phyloP scores from a whole-genome alignment of 306 rosid genomes.

The Casuarina glauca region DNA sequence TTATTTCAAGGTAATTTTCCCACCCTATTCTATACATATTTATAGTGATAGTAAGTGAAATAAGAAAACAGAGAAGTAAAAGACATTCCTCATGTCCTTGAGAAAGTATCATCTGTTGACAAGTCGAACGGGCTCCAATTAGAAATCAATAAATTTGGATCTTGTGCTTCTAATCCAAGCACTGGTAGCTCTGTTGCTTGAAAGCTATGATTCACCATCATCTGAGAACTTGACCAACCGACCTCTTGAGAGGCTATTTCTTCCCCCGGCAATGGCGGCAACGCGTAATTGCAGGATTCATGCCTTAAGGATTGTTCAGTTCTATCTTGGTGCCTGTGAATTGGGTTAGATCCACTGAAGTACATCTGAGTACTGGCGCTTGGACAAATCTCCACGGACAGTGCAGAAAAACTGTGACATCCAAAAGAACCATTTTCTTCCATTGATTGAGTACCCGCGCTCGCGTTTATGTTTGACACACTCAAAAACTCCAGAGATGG shows the following conservation, averaged over 20 bases:
- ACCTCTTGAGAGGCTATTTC: conserved; percentile 36
- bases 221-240: conserved; percentile 49
- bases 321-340: conserved; percentile 29
- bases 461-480: conserved; percentile 22
- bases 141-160: conserved; percentile 50
- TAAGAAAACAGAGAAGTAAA: conserved; percentile 27
- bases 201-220: conserved; percentile 49
- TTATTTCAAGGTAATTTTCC: conserved; percentile 24
- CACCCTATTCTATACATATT: conserved; percentile 24
- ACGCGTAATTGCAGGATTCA: conserved; percentile 40
- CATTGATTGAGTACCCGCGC: conserved; percentile 24
- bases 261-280: conserved; percentile 77
- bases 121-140: conserved; percentile 78
- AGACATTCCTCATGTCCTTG: conserved; percentile 33
- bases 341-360: conserved; percentile 39
- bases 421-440: conserved; percentile 40
- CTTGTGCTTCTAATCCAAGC: conserved; percentile 44
- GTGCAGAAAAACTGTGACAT: conserved; percentile 34
- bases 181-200: conserved; percentile 40
- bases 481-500: conserved; percentile 41
- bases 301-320: conserved; percentile 24
- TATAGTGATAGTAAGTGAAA: neutral
- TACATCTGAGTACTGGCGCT: conserved; percentile 28
- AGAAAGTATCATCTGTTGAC: conserved; percentile 55
- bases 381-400: conserved; percentile 24